Percentiles rank a stretch among this genome's conserved stretches.
phyloP scores from a whole-genome alignment of 2,329 filamentous ascomycete genomes.

The Xylariales sp. region DNA sequence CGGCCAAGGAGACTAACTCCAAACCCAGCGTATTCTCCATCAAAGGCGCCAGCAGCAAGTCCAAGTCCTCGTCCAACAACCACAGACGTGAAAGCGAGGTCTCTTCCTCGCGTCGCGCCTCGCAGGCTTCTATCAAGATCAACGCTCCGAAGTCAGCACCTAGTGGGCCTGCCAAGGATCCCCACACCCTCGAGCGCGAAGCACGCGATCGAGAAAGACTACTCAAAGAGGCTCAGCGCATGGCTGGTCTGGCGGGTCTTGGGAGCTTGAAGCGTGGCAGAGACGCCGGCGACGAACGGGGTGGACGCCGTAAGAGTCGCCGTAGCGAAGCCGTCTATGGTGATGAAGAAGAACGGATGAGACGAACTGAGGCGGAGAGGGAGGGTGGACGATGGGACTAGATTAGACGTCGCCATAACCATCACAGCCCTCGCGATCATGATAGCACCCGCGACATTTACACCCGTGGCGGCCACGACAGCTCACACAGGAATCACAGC shows the following conservation, averaged over 20 bases:
- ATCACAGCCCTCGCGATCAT: too few relatives aligned
- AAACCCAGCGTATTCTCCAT: slow-evolving; percentile 32
- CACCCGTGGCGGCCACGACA: too few relatives aligned
- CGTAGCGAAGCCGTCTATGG: slow-evolving; percentile 44
- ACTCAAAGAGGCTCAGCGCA: slow-evolving; percentile 63
- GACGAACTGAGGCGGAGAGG: slow-evolving; percentile 54
- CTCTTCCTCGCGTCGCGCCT: slow-evolving; percentile 28
- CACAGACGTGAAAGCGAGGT: slow-evolving; percentile 23
- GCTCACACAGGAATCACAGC: too few relatives aligned
- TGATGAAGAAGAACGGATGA: slow-evolving; percentile 49
- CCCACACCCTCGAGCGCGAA: slow-evolving; percentile 67
- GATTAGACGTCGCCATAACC: neutral
- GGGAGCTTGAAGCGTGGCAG: slow-evolving; percentile 45
- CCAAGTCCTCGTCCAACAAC: slow-evolving; percentile 16
- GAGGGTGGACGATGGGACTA: slow-evolving; percentile 49
- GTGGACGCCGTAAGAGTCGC: slow-evolving; percentile 43
- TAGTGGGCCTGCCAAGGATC: slow-evolving; percentile 37
- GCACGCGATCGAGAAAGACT: slow-evolving; percentile 61
- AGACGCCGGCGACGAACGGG: slow-evolving; percentile 35
- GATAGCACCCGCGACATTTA: too few relatives aligned
- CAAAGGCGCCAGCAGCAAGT: slow-evolving; percentile 28
- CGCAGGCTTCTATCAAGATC: slow-evolving; percentile 27
- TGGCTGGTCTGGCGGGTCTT: slow-evolving; percentile 48
- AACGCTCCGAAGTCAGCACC: slow-evolving; percentile 16
- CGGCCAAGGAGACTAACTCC: slow-evolving; percentile 22